Conservation (phyloP, 1,284 basidiomycete species). For the Porogramme epimiltina region DNA sequence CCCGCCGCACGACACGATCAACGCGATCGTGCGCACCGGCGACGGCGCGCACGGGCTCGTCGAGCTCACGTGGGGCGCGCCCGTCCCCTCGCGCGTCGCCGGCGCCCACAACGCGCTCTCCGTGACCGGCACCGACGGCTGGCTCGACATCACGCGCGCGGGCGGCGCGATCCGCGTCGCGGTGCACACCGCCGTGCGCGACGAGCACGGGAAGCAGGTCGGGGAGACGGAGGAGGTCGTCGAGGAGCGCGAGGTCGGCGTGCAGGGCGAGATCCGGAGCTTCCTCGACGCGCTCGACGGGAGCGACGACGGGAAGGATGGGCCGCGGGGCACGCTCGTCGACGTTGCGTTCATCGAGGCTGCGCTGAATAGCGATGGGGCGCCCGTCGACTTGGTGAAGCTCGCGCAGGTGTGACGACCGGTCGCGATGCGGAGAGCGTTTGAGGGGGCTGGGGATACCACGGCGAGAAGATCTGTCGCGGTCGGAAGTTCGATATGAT, state of each 20-base stretch:
- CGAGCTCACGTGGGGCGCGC: conserved; percentile 60
- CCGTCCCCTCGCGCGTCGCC: conserved; percentile 40
- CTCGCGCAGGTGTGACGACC: conserved; percentile 28
- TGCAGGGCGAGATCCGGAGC: conserved; percentile 58
- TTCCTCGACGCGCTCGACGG: conserved; percentile 61
- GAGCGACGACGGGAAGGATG: conserved; percentile 49
- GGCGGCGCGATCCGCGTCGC: conserved; percentile 36
- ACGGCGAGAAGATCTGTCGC: too few species aligned
- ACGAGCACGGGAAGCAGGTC: conserved; percentile 44
- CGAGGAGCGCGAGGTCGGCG: conserved; percentile 51
- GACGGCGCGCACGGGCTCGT: conserved; percentile 59
- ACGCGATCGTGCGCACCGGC: conserved; percentile 51
- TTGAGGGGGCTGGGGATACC: too few species aligned
- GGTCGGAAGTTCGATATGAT: too few species aligned
- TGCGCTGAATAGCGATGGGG: conserved; percentile 69
- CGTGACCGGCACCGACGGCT: conserved; percentile 64
- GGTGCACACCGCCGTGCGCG: conserved; percentile 44
- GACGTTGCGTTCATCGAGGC: conserved; percentile 82
- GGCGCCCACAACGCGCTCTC: conserved; percentile 42
- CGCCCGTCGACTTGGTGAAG: conserved; percentile 56
- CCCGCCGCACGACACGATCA: conserved; percentile 76
- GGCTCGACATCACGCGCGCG: conserved; percentile 31
- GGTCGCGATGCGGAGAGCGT: not conserved
- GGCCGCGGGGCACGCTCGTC: conserved; percentile 57
- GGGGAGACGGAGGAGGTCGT: conserved; percentile 49